phyloP scores from a whole-genome alignment of 148 eudicot genomes.

The Arbutus unedo region DNA sequence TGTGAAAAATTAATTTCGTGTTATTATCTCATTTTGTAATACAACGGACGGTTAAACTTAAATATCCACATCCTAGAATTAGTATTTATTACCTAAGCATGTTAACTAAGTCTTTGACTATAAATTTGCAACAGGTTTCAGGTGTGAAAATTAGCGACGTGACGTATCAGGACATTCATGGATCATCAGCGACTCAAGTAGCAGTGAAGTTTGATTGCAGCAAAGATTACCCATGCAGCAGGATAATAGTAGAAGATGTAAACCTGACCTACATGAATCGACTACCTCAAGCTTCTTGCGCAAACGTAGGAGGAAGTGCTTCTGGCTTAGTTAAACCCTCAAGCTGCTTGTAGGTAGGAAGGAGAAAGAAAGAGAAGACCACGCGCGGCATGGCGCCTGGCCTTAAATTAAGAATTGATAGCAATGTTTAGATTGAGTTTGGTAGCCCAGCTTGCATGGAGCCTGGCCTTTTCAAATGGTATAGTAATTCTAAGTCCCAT shows the following conservation, averaged over 20 bases:
- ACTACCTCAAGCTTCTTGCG: conserved; percentile 23
- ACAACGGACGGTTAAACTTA: background rate
- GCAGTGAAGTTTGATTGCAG: conserved; percentile 47
- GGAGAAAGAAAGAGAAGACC: background rate
- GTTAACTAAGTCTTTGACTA: background rate
- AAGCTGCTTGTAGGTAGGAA: conserved; percentile 23
- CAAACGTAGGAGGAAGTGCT: conserved; percentile 33
- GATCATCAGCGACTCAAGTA: conserved; percentile 38
- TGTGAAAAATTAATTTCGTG: background rate
- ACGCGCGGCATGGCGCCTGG: background rate
- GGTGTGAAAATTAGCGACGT: conserved; percentile 43
- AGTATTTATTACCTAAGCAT: background rate
- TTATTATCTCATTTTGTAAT: background rate
- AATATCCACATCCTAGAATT: background rate
- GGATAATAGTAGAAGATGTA: conserved; percentile 38
- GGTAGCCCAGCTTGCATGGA: background rate
- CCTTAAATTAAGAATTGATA: background rate
- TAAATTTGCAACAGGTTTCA: conserved; percentile 29
- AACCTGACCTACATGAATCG: conserved; percentile 25
- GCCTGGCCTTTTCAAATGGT: conserved; percentile 3
- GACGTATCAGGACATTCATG: conserved; percentile 30
- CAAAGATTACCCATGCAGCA: conserved; percentile 35
- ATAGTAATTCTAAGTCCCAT: background rate
- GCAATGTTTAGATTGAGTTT: background rate
- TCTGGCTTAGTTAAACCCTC: conserved; percentile 26